phyloP scores from a whole-genome alignment of 2,329 filamentous ascomycete genomes.

The Calonectria leucothoes region DNA sequence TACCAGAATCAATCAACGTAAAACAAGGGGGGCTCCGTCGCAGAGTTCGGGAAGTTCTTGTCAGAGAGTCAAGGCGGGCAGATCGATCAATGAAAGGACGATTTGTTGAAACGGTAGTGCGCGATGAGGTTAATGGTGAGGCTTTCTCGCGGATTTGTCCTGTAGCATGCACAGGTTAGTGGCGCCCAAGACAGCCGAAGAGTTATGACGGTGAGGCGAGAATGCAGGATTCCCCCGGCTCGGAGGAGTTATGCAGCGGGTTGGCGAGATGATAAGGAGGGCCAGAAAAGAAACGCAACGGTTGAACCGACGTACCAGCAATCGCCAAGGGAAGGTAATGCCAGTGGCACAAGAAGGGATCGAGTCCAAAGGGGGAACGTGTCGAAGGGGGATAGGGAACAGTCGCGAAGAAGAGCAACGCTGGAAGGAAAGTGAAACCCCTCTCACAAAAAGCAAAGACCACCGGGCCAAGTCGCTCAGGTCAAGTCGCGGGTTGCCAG shows the following conservation, averaged over 20 bases:
- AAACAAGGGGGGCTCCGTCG: conserved; percentile 14
- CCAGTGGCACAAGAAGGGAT: conserved; percentile 22
- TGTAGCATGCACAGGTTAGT: conserved; percentile 34
- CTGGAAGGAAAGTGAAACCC: conserved; percentile 41
- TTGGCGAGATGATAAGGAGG: conserved; percentile 22
- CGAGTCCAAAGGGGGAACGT: conserved; percentile 36
- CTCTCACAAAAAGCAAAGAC: conserved; percentile 43
- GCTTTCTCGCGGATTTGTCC: conserved; percentile 32
- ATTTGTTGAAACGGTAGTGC: conserved; percentile 34
- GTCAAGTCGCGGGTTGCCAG: conserved; percentile 32
- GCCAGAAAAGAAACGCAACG: conserved; percentile 13
- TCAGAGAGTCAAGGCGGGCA: conserved; percentile 21
- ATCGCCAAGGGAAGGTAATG: conserved; percentile 29
- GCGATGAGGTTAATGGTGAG: conserved; percentile 27
- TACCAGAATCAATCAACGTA: conserved; percentile 31
- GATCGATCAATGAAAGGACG: conserved; percentile 35
- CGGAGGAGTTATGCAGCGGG: conserved; percentile 23
- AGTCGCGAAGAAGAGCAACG: conserved; percentile 36
- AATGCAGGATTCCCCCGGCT: conserved; percentile 16
- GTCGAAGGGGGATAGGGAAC: conserved; percentile 32
- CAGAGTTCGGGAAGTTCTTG: conserved; percentile 21
- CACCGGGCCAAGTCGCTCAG: conserved; percentile 16
- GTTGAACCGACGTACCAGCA: conserved; percentile 28
- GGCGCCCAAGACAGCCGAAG: conserved; percentile 26
- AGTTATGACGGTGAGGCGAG: conserved; percentile 23